phyloP scores from a whole-genome alignment of 805 yeast species.

The Starmerella riodocensis region DNA sequence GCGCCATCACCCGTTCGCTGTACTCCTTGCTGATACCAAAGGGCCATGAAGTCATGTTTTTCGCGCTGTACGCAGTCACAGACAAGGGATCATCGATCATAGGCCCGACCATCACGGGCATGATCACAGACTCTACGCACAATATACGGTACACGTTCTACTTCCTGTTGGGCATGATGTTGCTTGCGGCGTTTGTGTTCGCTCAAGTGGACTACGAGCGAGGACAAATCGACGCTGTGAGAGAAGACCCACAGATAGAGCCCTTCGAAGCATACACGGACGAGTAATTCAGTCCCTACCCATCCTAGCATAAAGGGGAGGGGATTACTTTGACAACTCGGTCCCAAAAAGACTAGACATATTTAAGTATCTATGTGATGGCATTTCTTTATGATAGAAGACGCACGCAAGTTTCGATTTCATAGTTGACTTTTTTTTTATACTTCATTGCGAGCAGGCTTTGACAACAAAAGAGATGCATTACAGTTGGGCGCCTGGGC shows the following conservation, averaged over 20 bases:
- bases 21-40: conserved; percentile 57
- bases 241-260: neutral
- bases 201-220: conserved; percentile 43
- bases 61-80: conserved; percentile 62
- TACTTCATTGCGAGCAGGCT: too few relatives aligned
- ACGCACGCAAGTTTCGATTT: too few relatives aligned
- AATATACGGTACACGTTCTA: conserved; percentile 62
- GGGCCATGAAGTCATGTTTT: conserved; percentile 64
- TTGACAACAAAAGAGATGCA: too few relatives aligned
- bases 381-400: too few relatives aligned
- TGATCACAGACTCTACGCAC: conserved; percentile 59
- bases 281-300: neutral
- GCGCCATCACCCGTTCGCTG: conserved; percentile 55
- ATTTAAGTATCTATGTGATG: too few relatives aligned
- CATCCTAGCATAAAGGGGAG: too few relatives aligned
- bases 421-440: too few relatives aligned
- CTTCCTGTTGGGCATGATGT: conserved; percentile 41
- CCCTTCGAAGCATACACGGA: neutral
- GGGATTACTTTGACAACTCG: too few relatives aligned
- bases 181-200: conserved; percentile 47
- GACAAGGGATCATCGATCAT: conserved; percentile 68
- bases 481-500: too few relatives aligned
- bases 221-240: conserved; percentile 42
- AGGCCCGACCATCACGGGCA: conserved; percentile 62
- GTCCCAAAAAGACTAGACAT: too few relatives aligned